These are phyloP conservation scores for Pestalotiopsis fici DNA, from an alignment of 2,329 filamentous ascomycete species.

Conservation along the genomic window DNA sequence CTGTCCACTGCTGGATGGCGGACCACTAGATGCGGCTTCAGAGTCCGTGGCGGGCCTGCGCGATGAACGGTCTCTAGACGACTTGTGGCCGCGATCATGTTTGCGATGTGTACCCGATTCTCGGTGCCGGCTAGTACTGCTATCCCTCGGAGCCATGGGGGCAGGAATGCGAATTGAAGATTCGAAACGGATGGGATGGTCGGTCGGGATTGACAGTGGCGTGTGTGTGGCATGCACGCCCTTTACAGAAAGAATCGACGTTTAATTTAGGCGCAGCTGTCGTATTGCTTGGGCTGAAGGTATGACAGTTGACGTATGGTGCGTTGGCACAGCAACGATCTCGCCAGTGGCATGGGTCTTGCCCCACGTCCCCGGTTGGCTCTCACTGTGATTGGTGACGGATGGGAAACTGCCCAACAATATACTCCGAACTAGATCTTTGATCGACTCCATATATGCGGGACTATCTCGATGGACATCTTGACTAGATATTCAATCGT, in stretches of 20 bases:
- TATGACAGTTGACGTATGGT: neutral
- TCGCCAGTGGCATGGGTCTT: too few species aligned
- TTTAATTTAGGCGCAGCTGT: slow-evolving; percentile 5
- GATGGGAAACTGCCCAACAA: neutral
- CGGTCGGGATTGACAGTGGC: neutral
- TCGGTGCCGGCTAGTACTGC: slow-evolving; percentile 24
- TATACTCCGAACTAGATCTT: neutral
- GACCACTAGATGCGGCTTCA: slow-evolving; percentile 31
- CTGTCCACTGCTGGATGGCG: slow-evolving; percentile 19
- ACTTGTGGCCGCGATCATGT: slow-evolving; percentile 35
- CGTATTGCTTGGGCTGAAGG: neutral
- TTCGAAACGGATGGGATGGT: neutral
- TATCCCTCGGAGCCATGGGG: slow-evolving; percentile 33
- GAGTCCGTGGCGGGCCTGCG: slow-evolving; percentile 32
- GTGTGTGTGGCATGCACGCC: slow-evolving; percentile 11
- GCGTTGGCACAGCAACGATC: slow-evolving; percentile 7
- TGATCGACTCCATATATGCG: neutral
- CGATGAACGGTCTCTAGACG: slow-evolving; percentile 30
- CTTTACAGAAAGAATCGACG: slow-evolving; percentile 25
- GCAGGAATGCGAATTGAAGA: slow-evolving; percentile 3
- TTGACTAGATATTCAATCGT: neutral
- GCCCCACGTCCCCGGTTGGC: neutral
- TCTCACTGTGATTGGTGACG: neutral
- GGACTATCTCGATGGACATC: neutral
- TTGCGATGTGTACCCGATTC: slow-evolving; percentile 27